These are phyloP conservation scores for Babesia divergens DNA, from an alignment of 169 alveolate genomes.

Conservation along the genomic window DNA sequence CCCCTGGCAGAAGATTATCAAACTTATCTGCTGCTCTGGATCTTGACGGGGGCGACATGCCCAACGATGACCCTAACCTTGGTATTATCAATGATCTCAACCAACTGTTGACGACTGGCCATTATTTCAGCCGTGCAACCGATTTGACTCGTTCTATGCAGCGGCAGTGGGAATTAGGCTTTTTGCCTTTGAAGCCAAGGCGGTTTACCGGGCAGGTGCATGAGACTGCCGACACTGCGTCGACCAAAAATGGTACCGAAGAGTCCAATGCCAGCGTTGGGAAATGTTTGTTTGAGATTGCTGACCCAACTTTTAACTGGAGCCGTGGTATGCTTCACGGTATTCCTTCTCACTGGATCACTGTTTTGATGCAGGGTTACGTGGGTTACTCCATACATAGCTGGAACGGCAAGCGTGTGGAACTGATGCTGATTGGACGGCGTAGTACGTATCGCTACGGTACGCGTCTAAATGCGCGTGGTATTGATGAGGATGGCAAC, in stretches of 20 bases:
- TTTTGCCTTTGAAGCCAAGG: conserved; percentile 31
- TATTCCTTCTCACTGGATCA: conserved; percentile 54
- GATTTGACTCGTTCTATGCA: conserved; percentile 57
- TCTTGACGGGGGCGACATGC: too few relatives aligned
- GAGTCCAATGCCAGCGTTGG: not conserved
- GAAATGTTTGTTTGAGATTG: conserved; percentile 26
- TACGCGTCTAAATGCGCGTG: conserved; percentile 91
- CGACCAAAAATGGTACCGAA: not conserved
- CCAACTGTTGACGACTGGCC: conserved; percentile 36
- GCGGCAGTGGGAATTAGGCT: conserved; percentile 15
- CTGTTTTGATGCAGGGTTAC: conserved; percentile 58
- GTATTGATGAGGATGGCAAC: conserved; percentile 92
- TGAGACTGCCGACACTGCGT: not conserved
- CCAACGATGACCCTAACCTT: not conserved
- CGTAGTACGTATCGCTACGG: conserved; percentile 90
- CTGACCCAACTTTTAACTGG: conserved; percentile 56
- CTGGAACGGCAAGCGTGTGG: conserved; percentile 38
- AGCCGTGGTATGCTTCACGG: conserved; percentile 3
- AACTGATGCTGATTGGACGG: conserved; percentile 74
- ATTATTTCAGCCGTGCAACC: conserved; percentile 32
- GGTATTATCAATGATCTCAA: conserved; percentile 14
- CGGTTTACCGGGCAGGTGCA: not conserved
- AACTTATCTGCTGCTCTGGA: too few relatives aligned
- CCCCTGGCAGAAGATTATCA: too few relatives aligned
- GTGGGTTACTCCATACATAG: conserved; percentile 44